Conservation (phyloP, 805 yeast species). For the Kazachstania kunashirensis region DNA sequence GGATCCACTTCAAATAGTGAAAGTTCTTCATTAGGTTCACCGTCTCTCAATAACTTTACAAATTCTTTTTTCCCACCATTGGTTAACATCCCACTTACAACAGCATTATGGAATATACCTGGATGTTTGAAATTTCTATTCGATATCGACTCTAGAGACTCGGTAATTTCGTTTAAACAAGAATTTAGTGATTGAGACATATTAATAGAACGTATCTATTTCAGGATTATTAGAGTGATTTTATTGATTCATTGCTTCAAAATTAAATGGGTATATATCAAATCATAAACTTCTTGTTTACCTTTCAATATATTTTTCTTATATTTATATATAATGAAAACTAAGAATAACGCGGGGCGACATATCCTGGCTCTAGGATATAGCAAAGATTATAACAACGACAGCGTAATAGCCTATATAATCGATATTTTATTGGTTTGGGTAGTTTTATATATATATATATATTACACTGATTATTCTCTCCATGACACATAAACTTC, state of each 20-base stretch:
- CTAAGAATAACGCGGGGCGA: too few species aligned
- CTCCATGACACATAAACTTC: constrained; percentile 90
- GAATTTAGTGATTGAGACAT: constrained; percentile 25
- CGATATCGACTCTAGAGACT: constrained; percentile 34
- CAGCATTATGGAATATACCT: constrained; percentile 58
- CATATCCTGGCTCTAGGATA: too few species aligned
- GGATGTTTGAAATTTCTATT: constrained; percentile 43
- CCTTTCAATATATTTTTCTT: too few species aligned
- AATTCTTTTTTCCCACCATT: constrained; percentile 28
- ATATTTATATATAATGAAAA: too few species aligned
- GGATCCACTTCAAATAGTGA: constrained; percentile 38
- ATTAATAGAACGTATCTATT: too few species aligned
- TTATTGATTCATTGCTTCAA: too few species aligned
- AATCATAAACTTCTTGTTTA: too few species aligned
- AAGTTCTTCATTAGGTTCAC: constrained; percentile 40
- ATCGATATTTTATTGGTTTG: background rate
- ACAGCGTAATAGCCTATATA: too few species aligned
- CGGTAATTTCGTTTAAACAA: constrained; percentile 30
- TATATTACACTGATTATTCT: constrained; percentile 31
- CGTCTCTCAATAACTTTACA: constrained; percentile 50
- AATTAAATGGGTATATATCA: too few species aligned
- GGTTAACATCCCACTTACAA: constrained; percentile 36
- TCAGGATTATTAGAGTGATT: too few species aligned
- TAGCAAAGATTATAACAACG: too few species aligned
- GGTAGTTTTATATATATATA: too few species aligned